Evolutionary conservation across 2,329 filamentous ascomycete genomes (phyloP).

Genomic region (Colletotrichum sp.): DNA sequence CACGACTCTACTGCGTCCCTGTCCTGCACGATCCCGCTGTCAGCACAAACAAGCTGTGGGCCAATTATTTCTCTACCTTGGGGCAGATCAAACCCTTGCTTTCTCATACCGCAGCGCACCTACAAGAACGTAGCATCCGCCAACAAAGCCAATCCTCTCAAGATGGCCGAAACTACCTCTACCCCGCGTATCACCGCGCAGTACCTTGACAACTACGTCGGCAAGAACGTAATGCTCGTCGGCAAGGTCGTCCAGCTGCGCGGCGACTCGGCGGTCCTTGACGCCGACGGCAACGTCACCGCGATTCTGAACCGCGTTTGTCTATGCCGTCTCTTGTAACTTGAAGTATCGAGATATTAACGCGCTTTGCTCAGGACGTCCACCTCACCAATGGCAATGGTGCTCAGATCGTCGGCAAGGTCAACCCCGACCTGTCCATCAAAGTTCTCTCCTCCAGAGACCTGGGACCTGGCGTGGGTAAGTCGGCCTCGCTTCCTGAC

Average conservation of each 20-base stretch:
- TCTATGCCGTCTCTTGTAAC: background rate
- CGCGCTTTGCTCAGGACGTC: constrained; percentile 59
- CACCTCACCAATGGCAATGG: constrained; percentile 73
- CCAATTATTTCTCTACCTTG: background rate
- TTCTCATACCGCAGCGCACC: background rate
- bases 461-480: constrained; percentile 73
- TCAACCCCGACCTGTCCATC: constrained; percentile 74
- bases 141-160: constrained; percentile 20
- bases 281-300: constrained; percentile 79
- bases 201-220: constrained; percentile 79
- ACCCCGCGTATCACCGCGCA: constrained; percentile 83
- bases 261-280: constrained; percentile 80
- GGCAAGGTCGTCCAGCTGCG: constrained; percentile 85
- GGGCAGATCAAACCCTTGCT: background rate
- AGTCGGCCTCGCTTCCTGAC: constrained; percentile 33
- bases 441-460: constrained; percentile 74
- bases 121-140: background rate
- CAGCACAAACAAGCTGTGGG: background rate
- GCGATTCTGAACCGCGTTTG: constrained; percentile 75
- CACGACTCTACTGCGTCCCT: background rate
- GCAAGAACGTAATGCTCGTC: constrained; percentile 79
- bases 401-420: constrained; percentile 81
- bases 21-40: background rate
- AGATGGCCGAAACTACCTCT: constrained; percentile 70
- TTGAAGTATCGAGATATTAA: background rate